A percentile compares a stretch with the other conserved stretches of the same genome.
These are phyloP conservation scores for Ochromonas danica DNA, from an alignment of 108 stramenopile species.

Conservation along the genomic window DNA sequence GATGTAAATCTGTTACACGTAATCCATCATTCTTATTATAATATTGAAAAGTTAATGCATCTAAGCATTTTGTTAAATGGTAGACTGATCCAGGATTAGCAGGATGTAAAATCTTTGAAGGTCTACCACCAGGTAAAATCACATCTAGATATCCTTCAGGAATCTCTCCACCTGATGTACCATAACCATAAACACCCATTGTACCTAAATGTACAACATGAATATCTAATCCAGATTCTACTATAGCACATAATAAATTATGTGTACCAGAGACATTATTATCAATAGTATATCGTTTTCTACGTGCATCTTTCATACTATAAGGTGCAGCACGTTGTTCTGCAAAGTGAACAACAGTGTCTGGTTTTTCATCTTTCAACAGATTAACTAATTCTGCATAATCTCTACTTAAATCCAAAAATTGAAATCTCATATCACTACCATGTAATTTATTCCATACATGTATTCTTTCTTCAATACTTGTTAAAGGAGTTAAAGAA, in stretches of 20 bases:
- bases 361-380: slow-evolving; percentile 84
- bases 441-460: slow-evolving; percentile 93
- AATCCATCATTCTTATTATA: slow-evolving; percentile 96
- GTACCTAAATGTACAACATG: slow-evolving; percentile 97
- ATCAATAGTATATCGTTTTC: slow-evolving; percentile 94
- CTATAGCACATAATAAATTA: slow-evolving; percentile 91
- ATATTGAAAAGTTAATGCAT: slow-evolving; percentile 93
- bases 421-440: slow-evolving; percentile 71
- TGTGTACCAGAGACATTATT: slow-evolving; percentile 93
- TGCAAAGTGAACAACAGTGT: slow-evolving; percentile 93
- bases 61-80: slow-evolving; percentile 77
- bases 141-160: slow-evolving; percentile 99
- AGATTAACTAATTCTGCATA: slow-evolving; percentile 87
- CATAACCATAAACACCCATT: slow-evolving; percentile 98
- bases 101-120: slow-evolving; percentile 85
- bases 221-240: slow-evolving; percentile 85
- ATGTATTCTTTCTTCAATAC: slow-evolving; percentile 73
- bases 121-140: slow-evolving; percentile 80
- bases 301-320: slow-evolving; percentile 85
- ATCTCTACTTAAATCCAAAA: slow-evolving; percentile 88
- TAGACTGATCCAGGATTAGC: slow-evolving; percentile 84
- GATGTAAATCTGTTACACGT: slow-evolving; percentile 92
- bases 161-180: slow-evolving; percentile 93
- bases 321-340: slow-evolving; percentile 98
- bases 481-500: slow-evolving; percentile 88